Conservation (phyloP, 179 eudicot species). For the Corrigiola litoralis region DNA sequence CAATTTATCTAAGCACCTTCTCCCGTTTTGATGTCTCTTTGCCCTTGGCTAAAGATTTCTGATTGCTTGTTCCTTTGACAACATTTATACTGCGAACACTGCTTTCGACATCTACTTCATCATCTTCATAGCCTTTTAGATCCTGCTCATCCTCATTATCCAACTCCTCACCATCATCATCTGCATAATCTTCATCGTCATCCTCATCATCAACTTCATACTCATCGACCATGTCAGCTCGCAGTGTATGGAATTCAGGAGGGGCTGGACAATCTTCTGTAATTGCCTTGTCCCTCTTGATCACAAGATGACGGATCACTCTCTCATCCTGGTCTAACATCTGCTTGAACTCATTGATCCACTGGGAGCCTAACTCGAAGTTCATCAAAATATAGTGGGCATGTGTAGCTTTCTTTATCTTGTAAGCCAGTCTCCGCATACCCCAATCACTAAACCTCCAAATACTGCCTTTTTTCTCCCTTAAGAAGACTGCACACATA, state of each 20-base stretch:
- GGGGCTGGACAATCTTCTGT: conserved; percentile 88
- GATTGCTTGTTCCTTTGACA: conserved; percentile 4
- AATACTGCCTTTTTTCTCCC: conserved; percentile 79
- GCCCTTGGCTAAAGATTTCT: neutral
- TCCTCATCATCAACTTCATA: conserved; percentile 49
- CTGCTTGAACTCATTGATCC: conserved; percentile 75
- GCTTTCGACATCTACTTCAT: conserved; percentile 22
- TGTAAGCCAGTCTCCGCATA: conserved; percentile 77
- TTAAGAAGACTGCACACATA: conserved; percentile 53
- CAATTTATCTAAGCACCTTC: conserved; percentile 18
- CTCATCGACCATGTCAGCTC: conserved; percentile 48
- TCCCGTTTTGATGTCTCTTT: conserved; percentile 14
- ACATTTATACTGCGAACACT: conserved; percentile 13
- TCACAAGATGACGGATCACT: conserved; percentile 89
- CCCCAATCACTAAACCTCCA: conserved; percentile 99
- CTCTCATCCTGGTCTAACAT: conserved; percentile 85
- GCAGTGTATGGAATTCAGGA: conserved; percentile 59
- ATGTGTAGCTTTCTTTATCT: conserved; percentile 72
- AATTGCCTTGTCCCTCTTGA: conserved; percentile 69
- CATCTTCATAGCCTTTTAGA: conserved; percentile 27
- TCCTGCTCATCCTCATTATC: conserved; percentile 35
- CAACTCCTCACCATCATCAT: conserved; percentile 30
- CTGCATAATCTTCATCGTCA: conserved; percentile 26
- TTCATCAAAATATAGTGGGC: conserved; percentile 92
- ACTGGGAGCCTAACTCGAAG: conserved; percentile 69